Percentiles rank a stretch among this genome's conserved stretches.
These are phyloP conservation scores for Abrus precatorius DNA, from an alignment of 306 rosid genomes.

Conservation along the genomic window DNA sequence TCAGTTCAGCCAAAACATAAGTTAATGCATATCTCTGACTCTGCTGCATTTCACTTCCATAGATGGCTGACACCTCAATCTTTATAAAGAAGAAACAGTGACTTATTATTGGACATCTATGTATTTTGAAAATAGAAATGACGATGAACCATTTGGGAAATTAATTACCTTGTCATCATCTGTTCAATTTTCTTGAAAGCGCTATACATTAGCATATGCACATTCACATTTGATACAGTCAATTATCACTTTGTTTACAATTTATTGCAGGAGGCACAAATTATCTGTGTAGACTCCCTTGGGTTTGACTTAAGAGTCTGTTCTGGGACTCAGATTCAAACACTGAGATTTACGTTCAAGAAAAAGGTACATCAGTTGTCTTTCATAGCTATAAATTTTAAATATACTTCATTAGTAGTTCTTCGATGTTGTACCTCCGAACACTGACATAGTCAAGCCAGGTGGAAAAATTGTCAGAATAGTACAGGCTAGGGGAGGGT, in stretches of 20 bases:
- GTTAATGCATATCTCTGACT: constrained; percentile 24
- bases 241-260: constrained; percentile 37
- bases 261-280: constrained; percentile 80
- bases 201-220: neutral
- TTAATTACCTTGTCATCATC: constrained; percentile 10
- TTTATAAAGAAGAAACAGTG: constrained; percentile 18
- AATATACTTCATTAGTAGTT: too few relatives aligned
- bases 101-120: constrained; percentile 30
- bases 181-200: constrained; percentile 5
- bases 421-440: neutral
- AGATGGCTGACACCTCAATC: constrained; percentile 20
- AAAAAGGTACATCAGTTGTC: constrained; percentile 65
- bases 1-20: constrained; percentile 7
- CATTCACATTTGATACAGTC: constrained; percentile 27
- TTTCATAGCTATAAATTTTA: constrained; percentile 24
- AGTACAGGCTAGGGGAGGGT: constrained; percentile 1
- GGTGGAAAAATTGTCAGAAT: neutral
- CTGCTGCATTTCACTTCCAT: neutral
- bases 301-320: constrained; percentile 94
- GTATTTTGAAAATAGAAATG: constrained; percentile 28
- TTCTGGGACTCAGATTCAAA: constrained; percentile 91
- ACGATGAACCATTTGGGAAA: constrained; percentile 27
- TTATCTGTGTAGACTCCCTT: constrained; percentile 81
- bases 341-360: constrained; percentile 79
- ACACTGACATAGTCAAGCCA: neutral